Evolutionary conservation across 192 early-diverging fungal species (phyloP), one percentile per base, ranked within the genome.

Genomic region (Diversispora eburnea): DNA sequence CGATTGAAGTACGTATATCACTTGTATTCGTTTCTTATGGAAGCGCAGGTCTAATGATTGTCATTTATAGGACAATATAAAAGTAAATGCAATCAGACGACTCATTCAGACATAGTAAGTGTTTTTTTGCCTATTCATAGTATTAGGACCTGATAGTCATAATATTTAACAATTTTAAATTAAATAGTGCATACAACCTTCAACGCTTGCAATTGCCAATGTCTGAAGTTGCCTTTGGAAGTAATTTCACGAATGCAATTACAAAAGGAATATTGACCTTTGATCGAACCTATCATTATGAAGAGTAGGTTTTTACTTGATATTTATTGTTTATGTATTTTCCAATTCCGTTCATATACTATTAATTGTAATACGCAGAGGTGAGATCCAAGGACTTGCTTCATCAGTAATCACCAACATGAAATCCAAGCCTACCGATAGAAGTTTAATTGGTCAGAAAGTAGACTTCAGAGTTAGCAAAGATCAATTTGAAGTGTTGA

Each of bases 41-140:
- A 70, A 56, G 7, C 22, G 10, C 69, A 58, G 17, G 42, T 70
- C 55, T 54, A 70, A 70, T 41, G 13, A 43, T 58, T n/a, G 20
- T 45, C 47, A 67, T 70, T 70, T 70, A 70, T 45, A 70, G 69
- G 43, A 57, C 2, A 54, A 70, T 70, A 54, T 57, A 57, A 70
- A 70, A 51, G 42, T 52, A 54, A 68, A 68, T 22, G 48, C 49
- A 6, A 68, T 57, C 39, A 25, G 55, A 70, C 42, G 69, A 70
- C 39, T 70, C 25, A 58, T 70, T 70, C 55, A 70, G 9, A 58
- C 55, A 4, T 68, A 70, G 54, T 70, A 58, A 54, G 55, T 70
- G 25, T 33, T 33, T 70, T 43, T 70, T 58, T 20, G n/a, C 12
- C 17, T 54, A 57, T 68, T 68, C 33, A 33, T 25, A 25, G 48